phyloP scores from a whole-genome alignment of 164 flowering plant genomes.

The Echeveria elegans region DNA sequence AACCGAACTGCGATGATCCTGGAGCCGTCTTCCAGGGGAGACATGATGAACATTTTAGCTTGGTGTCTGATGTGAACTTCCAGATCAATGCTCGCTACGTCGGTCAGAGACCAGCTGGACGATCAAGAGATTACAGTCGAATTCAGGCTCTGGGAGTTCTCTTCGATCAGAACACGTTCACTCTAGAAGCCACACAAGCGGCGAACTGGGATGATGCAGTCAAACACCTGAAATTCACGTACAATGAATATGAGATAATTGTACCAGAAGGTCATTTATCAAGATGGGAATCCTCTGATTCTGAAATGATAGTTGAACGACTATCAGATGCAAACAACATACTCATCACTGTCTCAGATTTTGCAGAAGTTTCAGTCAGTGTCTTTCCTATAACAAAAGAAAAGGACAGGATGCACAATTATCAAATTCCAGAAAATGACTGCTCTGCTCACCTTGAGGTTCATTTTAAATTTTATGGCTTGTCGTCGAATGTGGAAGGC shows the following conservation, averaged over 20 bases:
- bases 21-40: no score
- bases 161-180: no score
- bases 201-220: constrained; percentile 38
- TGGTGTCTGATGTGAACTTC: no score
- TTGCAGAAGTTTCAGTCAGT: constrained; percentile 33
- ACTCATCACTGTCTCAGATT: constrained; percentile 21
- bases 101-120: no score
- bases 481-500: constrained; percentile 61
- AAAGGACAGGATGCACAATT: constrained; percentile 40
- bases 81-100: no score
- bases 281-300: constrained; percentile 32
- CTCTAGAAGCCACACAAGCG: constrained; percentile 13
- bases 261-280: constrained; percentile 30
- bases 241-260: constrained; percentile 29
- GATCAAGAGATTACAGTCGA: no score
- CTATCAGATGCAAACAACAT: constrained; percentile 29
- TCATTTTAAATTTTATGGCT: constrained; percentile 49
- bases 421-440: constrained; percentile 55
- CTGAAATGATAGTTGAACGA: constrained; percentile 25
- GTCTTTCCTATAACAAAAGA: constrained; percentile 38
- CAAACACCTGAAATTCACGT: constrained; percentile 49
- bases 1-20: no score
- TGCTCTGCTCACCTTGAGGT: constrained; percentile 77
- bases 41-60: no score
- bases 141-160: no score